Conservation (phyloP, 1,139 yeast species). For the Groenewaldozyma auringiensis region DNA sequence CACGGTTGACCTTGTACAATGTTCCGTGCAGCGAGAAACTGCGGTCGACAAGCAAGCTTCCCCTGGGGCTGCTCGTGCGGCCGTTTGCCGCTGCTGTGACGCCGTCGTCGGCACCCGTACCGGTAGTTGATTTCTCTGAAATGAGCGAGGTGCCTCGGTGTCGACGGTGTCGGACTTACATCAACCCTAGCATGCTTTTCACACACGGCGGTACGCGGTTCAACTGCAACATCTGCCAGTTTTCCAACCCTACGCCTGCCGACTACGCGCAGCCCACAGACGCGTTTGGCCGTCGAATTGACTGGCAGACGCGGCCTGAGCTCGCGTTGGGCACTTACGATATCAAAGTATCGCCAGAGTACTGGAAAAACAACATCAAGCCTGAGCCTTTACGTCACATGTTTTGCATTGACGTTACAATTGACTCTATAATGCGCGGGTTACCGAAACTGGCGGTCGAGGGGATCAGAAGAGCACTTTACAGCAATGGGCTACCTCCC, state of each 20-base stretch:
- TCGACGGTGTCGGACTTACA: conserved; percentile 80
- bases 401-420: conserved; percentile 69
- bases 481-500: conserved; percentile 32
- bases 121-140: conserved; percentile 56
- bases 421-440: conserved; percentile 53
- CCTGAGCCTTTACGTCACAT: conserved; percentile 58
- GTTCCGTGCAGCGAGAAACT: conserved; percentile 72
- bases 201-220: conserved; percentile 58
- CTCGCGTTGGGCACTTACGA: conserved; percentile 81
- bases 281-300: conserved; percentile 49
- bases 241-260: conserved; percentile 60
- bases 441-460: conserved; percentile 64
- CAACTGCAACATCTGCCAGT: conserved; percentile 82
- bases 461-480: conserved; percentile 57
- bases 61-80: conserved; percentile 69
- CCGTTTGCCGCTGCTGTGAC: conserved; percentile 58
- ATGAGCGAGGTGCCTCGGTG: conserved; percentile 74
- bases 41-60: conserved; percentile 64
- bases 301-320: conserved; percentile 63
- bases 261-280: conserved; percentile 64
- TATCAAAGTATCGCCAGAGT: conserved; percentile 65
- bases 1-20: conserved; percentile 74
- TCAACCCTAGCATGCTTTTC: conserved; percentile 73
- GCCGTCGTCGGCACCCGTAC: conserved; percentile 36
- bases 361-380: conserved; percentile 44